Base-by-base conservation (phyloP, 192 early-diverging fungal genomes). In the Dissophora globulifera region DNA sequence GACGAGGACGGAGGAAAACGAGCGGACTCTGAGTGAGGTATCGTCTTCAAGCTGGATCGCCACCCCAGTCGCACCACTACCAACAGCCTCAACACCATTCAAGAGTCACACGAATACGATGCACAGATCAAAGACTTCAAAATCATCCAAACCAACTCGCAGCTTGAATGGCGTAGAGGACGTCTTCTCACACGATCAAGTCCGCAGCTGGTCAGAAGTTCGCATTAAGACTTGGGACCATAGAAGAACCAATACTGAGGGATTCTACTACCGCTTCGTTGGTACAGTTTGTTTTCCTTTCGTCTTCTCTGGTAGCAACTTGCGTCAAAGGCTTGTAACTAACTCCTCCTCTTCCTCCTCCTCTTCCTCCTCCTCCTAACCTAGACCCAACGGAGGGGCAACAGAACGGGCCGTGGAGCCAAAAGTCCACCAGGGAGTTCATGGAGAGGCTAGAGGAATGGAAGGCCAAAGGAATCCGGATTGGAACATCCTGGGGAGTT, bases 401-500 rank as follows among this genome's bases (percentile, higher is more conserved):
- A 50, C 76, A 71, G 29, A 87, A 87, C 31, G 86, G 86, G 30
- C 65, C 69, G 0, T 87, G 82, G 66, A 71, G 71, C 19, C 55
- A 41, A 42, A 62, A 65, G n/a, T 84, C 85, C 12, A 69, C 75
- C 33, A 47, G 65, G 12, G 61, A 80, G 25, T 87, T 87, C 31
- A 84, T 85, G 86, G 63, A 46, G 2, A 78, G 86, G 53, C 69
- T 84, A 32, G 53, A 81, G 4, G 84, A 81, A 59, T 87, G 84
- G 84, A 71, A 78, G 29, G 52, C 27, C 4, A 59, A 69, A 38
- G 80, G 80, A 0, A 81, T 78, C 20, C 61, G 79, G 13, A 80
- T 87, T 22, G 86, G 86, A n/a, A 68, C 81, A 8, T 80, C 86
- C 1, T 87, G 86, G 86, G 86, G 86, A 7, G 40, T 85, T 25